Base-by-base conservation (phyloP, 495 filamentous ascomycete species). In the Saxophila tyrrhenica region DNA sequence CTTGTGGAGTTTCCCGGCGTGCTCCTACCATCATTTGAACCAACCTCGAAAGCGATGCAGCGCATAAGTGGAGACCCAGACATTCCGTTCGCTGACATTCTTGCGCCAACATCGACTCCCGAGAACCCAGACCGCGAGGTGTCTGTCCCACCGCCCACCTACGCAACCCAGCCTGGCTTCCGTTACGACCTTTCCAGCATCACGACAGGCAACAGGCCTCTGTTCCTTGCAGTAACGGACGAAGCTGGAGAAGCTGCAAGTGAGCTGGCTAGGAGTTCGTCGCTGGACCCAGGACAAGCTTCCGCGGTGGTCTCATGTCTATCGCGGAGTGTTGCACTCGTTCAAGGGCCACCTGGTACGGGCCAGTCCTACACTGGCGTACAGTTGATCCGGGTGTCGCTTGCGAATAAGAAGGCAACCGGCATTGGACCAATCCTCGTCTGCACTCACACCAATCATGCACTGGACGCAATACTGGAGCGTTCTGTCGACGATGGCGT, bases 301-400 rank as follows among this genome's bases (percentile, higher is more conserved):
- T 13, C 13, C 13, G 29, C 29, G 7, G 29, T 35, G 13, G 13
- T 35, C 1, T 62, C 73, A 24, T 70, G 78, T 16, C 68, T 94
- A 2, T 73, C 70, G 1, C 71, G 74, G 2, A 67, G 68, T 3
- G 57, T 88, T 21, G 78, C 78, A 7, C 68, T 89, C 0, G 85
- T 90, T 25, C 85, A 92, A 72, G 87, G 87, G 0, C 87, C 87
- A 0, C 87, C 87, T 2, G 87, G 87, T 0, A 90, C 86, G 2
- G 87, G 87, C 2, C 92, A 94, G 64, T 77, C 72, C 50, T 85
- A 73, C 54, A 77, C 75, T 0, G 81, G 78, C 2, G 73, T 80
- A n/a, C 67, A 72, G 32, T 61, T 81, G 46, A 72, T 87, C 20
- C 78, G 85, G 56, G 75, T 79, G 1, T 64, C 91, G 7, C 65